Evolutionary conservation across 441 rosid genomes (phyloP).

Genomic region (Isatis lusitanica): DNA sequence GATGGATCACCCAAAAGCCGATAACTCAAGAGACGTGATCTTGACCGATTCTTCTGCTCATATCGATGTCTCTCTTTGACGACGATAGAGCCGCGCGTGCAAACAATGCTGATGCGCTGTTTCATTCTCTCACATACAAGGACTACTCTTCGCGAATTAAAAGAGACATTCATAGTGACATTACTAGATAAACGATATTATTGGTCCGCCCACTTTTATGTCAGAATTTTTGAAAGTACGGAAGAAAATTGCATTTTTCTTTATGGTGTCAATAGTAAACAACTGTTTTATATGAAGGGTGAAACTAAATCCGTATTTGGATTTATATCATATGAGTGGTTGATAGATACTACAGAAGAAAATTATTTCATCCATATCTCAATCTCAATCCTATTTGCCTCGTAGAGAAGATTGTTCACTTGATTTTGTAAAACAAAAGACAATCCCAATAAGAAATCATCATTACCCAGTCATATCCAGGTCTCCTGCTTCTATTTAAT

Average conservation of each 20-base stretch:
- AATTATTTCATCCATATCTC: neutral
- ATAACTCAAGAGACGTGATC: conserved; percentile 58
- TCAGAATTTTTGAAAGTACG: neutral
- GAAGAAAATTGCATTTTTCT: neutral
- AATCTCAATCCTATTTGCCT: conserved; percentile 26
- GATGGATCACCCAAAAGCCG: conserved; percentile 74
- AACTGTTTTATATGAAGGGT: too few species aligned
- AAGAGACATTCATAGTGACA: neutral
- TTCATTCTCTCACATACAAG: neutral
- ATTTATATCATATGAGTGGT: neutral
- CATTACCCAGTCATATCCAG: conserved; percentile 10
- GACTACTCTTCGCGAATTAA: neutral
- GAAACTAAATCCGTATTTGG: neutral
- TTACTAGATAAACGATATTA: neutral
- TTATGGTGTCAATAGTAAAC: neutral
- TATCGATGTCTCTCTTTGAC: conserved; percentile 53
- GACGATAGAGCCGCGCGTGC: conserved; percentile 11
- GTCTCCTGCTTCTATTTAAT: conserved; percentile 23
- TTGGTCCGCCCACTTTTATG: neutral
- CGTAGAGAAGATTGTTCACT: conserved; percentile 24
- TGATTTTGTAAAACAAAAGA: neutral
- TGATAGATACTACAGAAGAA: neutral
- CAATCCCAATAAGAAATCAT: neutral
- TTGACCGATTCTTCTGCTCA: conserved; percentile 56
- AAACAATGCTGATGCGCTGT: neutral